Conservation (phyloP, 2,329 filamentous ascomycete species). For the Madurella mycetomatis region DNA sequence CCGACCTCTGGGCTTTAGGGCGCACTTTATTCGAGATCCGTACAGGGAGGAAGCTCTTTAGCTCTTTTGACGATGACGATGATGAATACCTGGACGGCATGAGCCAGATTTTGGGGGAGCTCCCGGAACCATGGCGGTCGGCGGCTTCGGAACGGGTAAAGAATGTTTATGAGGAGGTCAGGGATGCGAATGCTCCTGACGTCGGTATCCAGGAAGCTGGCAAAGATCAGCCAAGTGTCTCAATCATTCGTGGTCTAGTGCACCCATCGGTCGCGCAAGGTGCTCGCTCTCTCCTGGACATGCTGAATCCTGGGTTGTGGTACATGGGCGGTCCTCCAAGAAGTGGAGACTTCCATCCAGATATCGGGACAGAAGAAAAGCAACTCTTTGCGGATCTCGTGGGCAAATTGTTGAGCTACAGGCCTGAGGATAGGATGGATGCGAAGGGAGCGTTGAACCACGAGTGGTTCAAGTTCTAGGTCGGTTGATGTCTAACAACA, state of each 20-base stretch:
- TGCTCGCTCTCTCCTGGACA: background rate
- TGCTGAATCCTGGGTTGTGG: background rate
- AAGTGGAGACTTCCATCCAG: constrained; percentile 17
- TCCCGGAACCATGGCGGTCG: constrained; percentile 32
- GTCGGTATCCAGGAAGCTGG: constrained; percentile 1
- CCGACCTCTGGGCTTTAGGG: constrained; percentile 33
- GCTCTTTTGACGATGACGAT: constrained; percentile 25
- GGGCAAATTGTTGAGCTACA: constrained; percentile 22
- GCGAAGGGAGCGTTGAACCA: constrained; percentile 22
- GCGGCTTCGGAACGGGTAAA: constrained; percentile 26
- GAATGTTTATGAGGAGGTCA: constrained; percentile 24
- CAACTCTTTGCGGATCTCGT: constrained; percentile 27
- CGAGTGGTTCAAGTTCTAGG: constrained; percentile 23
- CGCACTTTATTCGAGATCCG: constrained; percentile 34
- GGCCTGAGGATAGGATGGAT: constrained; percentile 17
- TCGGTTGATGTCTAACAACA: too few relatives aligned
- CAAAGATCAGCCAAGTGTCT: background rate
- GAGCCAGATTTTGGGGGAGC: constrained; percentile 29
- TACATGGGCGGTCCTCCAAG: too few relatives aligned
- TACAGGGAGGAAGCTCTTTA: constrained; percentile 28
- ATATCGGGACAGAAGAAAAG: constrained; percentile 22
- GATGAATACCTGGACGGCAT: constrained; percentile 31
- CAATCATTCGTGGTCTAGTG: background rate
- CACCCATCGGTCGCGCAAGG: background rate
- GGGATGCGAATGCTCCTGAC: constrained; percentile 15